These are phyloP conservation scores for Dactylellina drechsleri DNA, from an alignment of 2,329 filamentous ascomycete genomes.

Conservation along the genomic window DNA sequence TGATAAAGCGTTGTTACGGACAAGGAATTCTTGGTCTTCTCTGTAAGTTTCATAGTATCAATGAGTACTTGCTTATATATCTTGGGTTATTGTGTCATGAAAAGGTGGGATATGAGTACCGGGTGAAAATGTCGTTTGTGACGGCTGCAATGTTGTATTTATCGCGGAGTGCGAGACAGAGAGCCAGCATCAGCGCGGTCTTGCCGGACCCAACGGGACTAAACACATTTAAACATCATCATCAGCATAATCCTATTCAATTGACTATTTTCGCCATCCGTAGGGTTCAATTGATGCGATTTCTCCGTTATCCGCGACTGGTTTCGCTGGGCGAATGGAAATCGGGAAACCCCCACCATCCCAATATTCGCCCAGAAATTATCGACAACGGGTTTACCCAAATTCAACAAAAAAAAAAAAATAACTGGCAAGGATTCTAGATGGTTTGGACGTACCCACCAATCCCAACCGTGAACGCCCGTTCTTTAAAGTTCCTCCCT, in stretches of 20 bases:
- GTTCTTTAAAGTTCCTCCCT: slow-evolving; percentile 84
- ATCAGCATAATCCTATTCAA: background rate
- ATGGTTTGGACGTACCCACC: slow-evolving; percentile 74
- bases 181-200: slow-evolving; percentile 93
- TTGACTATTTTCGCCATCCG: background rate
- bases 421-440: too few species aligned
- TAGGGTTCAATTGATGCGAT: too few species aligned
- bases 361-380: too few species aligned
- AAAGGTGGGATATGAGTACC: slow-evolving; percentile 17
- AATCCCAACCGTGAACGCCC: slow-evolving; percentile 97
- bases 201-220: slow-evolving; percentile 97
- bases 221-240: slow-evolving; percentile 8
- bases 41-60: slow-evolving; percentile 60
- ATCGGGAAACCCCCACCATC: background rate
- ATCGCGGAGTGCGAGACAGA: slow-evolving; percentile 83
- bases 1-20: slow-evolving; percentile 82
- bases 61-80: background rate
- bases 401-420: too few species aligned
- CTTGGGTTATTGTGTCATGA: slow-evolving; percentile 10
- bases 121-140: slow-evolving; percentile 98
- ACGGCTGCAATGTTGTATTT: slow-evolving; percentile 90
- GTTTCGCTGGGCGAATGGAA: too few species aligned
- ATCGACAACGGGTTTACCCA: too few species aligned
- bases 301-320: too few species aligned
- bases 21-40: slow-evolving; percentile 98